Percentiles rank a stretch among this genome's conserved stretches.
These are phyloP conservation scores for Hawksworthiomyces lignivorus DNA, from an alignment of 2,329 filamentous ascomycete genomes.

Conservation along the genomic window DNA sequence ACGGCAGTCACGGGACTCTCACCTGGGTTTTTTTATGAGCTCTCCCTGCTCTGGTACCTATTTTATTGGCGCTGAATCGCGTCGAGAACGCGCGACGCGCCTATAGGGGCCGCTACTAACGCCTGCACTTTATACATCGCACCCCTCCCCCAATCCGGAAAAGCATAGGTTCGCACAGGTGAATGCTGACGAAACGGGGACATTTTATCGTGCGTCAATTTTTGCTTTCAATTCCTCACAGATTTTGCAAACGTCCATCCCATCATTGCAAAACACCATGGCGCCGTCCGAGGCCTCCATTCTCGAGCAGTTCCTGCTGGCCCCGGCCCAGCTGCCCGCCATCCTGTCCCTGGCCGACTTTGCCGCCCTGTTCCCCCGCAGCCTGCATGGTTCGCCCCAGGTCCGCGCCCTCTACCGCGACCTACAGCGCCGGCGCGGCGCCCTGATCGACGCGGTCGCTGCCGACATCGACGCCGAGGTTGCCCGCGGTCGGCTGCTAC, in stretches of 20 bases:
- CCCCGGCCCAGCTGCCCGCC: conserved; percentile 65
- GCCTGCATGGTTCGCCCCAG: conserved; percentile 57
- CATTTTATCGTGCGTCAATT: too few species aligned
- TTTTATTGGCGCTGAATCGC: conserved; percentile 3
- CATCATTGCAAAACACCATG: conserved; percentile 37
- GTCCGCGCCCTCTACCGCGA: conserved; percentile 69
- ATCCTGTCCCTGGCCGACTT: conserved; percentile 70
- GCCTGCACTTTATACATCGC: too few species aligned
- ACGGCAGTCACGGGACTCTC: conserved; percentile 4
- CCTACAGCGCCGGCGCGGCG: conserved; percentile 65
- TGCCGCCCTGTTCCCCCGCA: conserved; percentile 64
- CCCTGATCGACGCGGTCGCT: conserved; percentile 59
- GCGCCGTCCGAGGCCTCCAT: conserved; percentile 63
- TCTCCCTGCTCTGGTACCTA: too few species aligned
- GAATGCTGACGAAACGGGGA: too few species aligned
- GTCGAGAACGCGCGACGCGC: conserved; percentile 10
- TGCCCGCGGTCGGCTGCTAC: conserved; percentile 48
- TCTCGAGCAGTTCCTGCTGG: conserved; percentile 68
- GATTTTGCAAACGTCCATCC: background rate
- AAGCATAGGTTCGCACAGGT: too few species aligned
- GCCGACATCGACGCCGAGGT: conserved; percentile 58
- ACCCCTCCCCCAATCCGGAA: too few species aligned
- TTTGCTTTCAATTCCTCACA: background rate
- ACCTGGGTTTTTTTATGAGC: conserved; percentile 4
- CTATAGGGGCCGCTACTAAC: too few species aligned